Conservation (phyloP, 176 grass and related monocot species). For the Paspalum notatum region DNA sequence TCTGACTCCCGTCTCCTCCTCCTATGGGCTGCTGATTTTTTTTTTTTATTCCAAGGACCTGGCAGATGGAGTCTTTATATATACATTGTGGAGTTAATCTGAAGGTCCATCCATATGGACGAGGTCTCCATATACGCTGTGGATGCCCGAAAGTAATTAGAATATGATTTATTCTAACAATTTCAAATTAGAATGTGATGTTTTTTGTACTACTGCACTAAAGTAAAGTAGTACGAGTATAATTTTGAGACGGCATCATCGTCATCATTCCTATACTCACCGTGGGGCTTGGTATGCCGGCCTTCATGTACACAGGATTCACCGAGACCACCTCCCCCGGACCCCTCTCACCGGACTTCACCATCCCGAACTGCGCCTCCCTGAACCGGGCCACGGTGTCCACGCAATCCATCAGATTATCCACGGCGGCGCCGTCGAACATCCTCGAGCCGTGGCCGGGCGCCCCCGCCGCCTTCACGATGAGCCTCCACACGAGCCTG, state of each 20-base stretch:
- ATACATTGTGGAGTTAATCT: too few relatives aligned
- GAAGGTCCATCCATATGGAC: too few relatives aligned
- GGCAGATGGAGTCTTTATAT: too few relatives aligned
- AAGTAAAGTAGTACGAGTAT: too few relatives aligned
- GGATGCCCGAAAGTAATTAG: background rate
- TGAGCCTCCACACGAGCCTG: slow-evolving; percentile 58
- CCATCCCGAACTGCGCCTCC: slow-evolving; percentile 67
- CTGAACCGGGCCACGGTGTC: slow-evolving; percentile 67
- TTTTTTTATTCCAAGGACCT: too few relatives aligned
- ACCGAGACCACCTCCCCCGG: slow-evolving; percentile 70
- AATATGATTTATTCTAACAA: background rate
- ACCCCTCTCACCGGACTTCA: slow-evolving; percentile 61
- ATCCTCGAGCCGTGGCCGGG: slow-evolving; percentile 77
- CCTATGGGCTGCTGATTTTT: too few relatives aligned
- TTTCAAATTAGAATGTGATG: too few relatives aligned
- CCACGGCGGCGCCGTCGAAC: slow-evolving; percentile 78
- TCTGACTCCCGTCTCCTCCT: too few relatives aligned
- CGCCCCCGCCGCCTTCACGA: slow-evolving; percentile 71
- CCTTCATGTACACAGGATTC: slow-evolving; percentile 87
- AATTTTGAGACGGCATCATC: background rate
- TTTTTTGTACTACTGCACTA: background rate
- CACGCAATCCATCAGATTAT: slow-evolving; percentile 74
- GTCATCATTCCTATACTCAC: slow-evolving; percentile 38
- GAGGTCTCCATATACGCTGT: too few relatives aligned
- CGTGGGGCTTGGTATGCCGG: slow-evolving; percentile 74